Percentiles rank a stretch among this genome's conserved stretches.
Conservation (phyloP, 2,329 filamentous ascomycete species). For the Botrytis pseudocinerea region DNA sequence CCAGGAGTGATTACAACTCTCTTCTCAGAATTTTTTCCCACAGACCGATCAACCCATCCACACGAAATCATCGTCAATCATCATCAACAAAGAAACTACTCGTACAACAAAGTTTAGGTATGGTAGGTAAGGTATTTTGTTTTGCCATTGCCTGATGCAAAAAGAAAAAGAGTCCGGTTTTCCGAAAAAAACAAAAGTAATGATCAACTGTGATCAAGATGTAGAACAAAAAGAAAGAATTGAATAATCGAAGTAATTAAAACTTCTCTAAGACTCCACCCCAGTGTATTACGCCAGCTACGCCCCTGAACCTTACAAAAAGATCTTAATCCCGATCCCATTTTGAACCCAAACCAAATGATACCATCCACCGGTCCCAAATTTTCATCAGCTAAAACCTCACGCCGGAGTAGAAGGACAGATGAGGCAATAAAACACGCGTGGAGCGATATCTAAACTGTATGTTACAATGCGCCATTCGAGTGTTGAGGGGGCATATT, state of each 20-base stretch:
- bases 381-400: constrained; percentile 29
- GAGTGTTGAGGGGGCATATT: constrained; percentile 29
- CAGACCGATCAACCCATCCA: constrained; percentile 1
- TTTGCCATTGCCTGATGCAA: constrained; percentile 17
- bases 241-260: constrained; percentile 4
- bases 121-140: not conserved
- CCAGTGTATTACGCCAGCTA: constrained; percentile 21
- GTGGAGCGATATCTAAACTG: constrained; percentile 36
- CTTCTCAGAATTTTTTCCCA: constrained; percentile 2
- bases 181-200: constrained; percentile 1
- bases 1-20: not conserved
- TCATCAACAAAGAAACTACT: constrained; percentile 20
- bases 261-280: constrained; percentile 19
- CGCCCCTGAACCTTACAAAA: constrained; percentile 15
- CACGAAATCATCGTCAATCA: constrained; percentile 11
- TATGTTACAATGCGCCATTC: constrained; percentile 44
- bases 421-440: constrained; percentile 29
- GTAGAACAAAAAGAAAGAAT: constrained; percentile 8
- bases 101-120: constrained; percentile 18
- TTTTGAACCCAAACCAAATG: constrained; percentile 33
- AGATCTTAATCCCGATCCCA: constrained; percentile 31
- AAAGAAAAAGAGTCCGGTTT: not conserved
- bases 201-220: not conserved
- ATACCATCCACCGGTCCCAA: constrained; percentile 25
- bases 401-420: constrained; percentile 33